Percentiles rank a stretch among this genome's conserved stretches.
These are phyloP conservation scores for Xylaria nigripes DNA, from an alignment of 495 filamentous ascomycete species.

Conservation along the genomic window DNA sequence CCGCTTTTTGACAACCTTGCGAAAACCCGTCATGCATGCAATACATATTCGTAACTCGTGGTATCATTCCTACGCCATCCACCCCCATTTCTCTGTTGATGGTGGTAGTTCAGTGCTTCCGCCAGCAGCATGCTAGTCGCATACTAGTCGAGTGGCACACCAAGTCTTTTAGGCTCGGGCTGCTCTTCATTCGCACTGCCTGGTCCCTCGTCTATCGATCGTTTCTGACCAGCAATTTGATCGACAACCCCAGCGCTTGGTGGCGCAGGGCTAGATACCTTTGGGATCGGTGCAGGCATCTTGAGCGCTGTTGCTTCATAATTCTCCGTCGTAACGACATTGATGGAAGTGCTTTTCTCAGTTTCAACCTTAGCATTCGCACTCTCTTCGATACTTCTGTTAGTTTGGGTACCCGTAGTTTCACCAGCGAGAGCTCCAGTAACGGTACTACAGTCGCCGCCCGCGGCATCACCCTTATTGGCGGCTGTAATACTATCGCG, in stretches of 20 bases:
- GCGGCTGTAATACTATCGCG: not conserved
- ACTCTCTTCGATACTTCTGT: not conserved
- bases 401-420: not conserved
- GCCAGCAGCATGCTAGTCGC: not conserved
- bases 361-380: not conserved
- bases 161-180: slow-evolving; percentile 21
- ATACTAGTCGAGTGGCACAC: slow-evolving; percentile 11
- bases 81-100: not conserved
- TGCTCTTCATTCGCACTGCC: slow-evolving; percentile 20
- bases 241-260: slow-evolving; percentile 26
- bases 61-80: slow-evolving; percentile 4
- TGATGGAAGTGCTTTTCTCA: not conserved
- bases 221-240: slow-evolving; percentile 25
- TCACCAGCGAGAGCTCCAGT: not conserved
- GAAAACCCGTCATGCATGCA: slow-evolving; percentile 1
- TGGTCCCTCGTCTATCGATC: slow-evolving; percentile 23
- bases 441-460: not conserved
- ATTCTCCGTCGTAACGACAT: not conserved
- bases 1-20: not conserved
- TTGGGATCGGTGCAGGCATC: slow-evolving; percentile 12
- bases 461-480: not conserved
- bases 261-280: slow-evolving; percentile 22
- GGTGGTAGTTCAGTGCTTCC: not conserved
- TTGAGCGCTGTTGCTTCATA: slow-evolving; percentile 1
- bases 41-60: slow-evolving; percentile 11